Percentiles rank a stretch among this genome's conserved stretches.
These are phyloP conservation scores for Datisca glomerata DNA, from an alignment of 306 rosid genomes.

Conservation along the genomic window DNA sequence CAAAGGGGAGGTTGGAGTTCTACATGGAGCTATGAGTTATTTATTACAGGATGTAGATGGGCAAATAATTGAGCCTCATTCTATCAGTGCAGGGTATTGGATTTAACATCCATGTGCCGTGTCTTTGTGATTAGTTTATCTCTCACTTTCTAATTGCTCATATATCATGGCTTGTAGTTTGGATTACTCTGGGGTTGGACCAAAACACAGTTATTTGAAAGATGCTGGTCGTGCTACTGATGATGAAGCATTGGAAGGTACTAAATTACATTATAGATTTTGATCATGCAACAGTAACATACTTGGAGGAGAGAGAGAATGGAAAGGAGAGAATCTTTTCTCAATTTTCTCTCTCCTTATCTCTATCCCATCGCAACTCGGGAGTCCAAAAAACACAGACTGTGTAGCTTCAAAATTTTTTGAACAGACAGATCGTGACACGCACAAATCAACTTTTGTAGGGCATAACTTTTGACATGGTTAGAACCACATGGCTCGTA, in stretches of 20 bases:
- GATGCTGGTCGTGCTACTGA: constrained; percentile 88
- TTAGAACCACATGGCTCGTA: no score
- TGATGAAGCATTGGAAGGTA: constrained; percentile 93
- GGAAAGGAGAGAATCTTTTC: no score
- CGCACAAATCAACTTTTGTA: no score
- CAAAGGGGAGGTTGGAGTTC: constrained; percentile 81
- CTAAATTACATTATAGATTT: not conserved
- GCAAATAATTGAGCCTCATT: constrained; percentile 90
- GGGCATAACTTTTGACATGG: no score
- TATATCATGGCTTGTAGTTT: constrained; percentile 34
- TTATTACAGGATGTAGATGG: constrained; percentile 97
- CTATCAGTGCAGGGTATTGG: constrained; percentile 93
- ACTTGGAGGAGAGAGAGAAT: no score
- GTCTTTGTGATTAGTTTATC: constrained; percentile 5
- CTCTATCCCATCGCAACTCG: no score
- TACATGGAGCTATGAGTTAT: constrained; percentile 98
- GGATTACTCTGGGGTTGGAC: constrained; percentile 99
- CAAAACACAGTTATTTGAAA: constrained; percentile 87
- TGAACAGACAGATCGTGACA: no score
- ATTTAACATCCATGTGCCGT: constrained; percentile 2
- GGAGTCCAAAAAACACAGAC: no score
- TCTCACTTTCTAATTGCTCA: constrained; percentile 7
- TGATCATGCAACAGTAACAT: no score
- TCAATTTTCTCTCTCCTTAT: not conserved
- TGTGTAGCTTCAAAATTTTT: no score